phyloP scores from a whole-genome alignment of 495 filamentous ascomycete species.

The Penicillium subrubescens region DNA sequence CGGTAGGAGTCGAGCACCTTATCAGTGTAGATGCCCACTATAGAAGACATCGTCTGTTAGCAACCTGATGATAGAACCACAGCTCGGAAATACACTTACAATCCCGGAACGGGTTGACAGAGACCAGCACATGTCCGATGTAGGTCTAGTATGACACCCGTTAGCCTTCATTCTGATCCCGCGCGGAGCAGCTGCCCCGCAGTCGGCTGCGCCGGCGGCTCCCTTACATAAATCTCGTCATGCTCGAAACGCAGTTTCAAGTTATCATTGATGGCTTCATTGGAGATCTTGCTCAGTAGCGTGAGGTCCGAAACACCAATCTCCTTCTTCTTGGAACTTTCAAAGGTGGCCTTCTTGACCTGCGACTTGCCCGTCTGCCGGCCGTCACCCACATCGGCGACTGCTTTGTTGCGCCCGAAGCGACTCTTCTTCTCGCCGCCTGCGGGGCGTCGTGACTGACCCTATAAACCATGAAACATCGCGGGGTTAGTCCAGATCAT shows the following conservation, averaged over 20 bases:
- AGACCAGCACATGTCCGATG: constrained; percentile 99
- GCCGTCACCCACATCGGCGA: constrained; percentile 49
- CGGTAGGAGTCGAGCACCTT: constrained; percentile 85
- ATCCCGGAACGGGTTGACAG: constrained; percentile 98
- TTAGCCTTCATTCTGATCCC: constrained; percentile 26
- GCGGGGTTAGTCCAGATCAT: constrained; percentile 19
- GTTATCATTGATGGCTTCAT: constrained; percentile 99
- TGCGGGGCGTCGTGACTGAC: constrained; percentile 51
- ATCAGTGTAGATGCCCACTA: constrained; percentile 97
- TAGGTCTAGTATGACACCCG: constrained; percentile 68
- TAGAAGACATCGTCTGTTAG: constrained; percentile 20
- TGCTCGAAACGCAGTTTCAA: constrained; percentile 96
- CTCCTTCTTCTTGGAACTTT: constrained; percentile 97
- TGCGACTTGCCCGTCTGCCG: constrained; percentile 58
- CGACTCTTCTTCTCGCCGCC: constrained; percentile 54
- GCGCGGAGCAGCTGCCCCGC: constrained; percentile 26
- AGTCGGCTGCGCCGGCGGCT: constrained; percentile 15
- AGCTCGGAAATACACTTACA: constrained; percentile 51
- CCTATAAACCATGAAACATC: constrained; percentile 29
- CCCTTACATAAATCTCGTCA: constrained; percentile 88
- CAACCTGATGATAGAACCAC: neutral
- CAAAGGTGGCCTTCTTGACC: constrained; percentile 93
- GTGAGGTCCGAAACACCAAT: constrained; percentile 98
- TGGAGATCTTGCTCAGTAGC: constrained; percentile 95
- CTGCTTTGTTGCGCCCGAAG: constrained; percentile 50